phyloP scores from a whole-genome alignment of 768 basidiomycete genomes.

The Naganishia vishniacii region DNA sequence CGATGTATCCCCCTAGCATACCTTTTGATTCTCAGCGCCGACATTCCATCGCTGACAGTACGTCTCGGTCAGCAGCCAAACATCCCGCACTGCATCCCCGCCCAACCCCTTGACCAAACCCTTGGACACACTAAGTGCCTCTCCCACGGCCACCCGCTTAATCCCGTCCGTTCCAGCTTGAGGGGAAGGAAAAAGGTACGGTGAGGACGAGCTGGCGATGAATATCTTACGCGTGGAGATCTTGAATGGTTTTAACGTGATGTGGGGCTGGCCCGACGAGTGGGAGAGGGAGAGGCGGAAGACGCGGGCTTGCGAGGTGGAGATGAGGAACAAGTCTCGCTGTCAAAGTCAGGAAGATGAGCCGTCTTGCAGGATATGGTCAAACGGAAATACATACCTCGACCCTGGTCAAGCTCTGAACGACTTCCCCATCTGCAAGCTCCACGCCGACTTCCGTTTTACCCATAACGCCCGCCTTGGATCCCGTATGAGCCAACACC shows the following conservation, averaged over 20 bases:
- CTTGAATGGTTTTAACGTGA: background rate
- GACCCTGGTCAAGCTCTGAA: background rate
- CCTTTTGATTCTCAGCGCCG: constrained; percentile 5
- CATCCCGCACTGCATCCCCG: constrained; percentile 15
- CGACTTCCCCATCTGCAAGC: background rate
- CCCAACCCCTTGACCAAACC: background rate
- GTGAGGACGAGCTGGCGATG: constrained; percentile 6
- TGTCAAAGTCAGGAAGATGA: background rate
- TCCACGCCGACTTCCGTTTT: background rate
- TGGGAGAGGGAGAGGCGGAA: constrained; percentile 19
- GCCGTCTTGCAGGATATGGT: no score
- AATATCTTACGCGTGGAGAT: constrained; percentile 16
- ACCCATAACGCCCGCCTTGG: background rate
- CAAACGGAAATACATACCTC: no score
- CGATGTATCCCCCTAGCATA: background rate
- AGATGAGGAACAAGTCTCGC: constrained; percentile 10
- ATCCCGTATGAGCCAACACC: background rate
- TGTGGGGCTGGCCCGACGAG: background rate
- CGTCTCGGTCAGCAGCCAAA: constrained; percentile 1
- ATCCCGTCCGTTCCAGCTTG: background rate
- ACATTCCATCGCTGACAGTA: constrained; percentile 16
- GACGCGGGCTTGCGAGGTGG: background rate
- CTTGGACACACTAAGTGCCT: background rate
- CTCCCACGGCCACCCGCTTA: background rate
- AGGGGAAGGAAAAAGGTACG: constrained; percentile 4